Evolutionary conservation across 192 early-diverging fungal species (phyloP).

Genomic region (Coemansia sp.): DNA sequence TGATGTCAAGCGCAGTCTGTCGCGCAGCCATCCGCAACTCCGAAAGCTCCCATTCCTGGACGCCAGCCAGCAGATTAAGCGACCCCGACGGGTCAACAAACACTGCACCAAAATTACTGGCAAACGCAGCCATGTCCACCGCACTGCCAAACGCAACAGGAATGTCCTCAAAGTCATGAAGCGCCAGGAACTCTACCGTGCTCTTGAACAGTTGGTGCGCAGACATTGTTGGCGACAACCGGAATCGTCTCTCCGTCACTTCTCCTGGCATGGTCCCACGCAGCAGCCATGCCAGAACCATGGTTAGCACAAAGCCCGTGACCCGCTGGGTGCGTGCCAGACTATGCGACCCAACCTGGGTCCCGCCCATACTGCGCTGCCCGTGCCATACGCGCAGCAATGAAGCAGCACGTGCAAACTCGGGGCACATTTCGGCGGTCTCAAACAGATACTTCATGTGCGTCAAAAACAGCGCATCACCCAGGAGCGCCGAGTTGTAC

Average conservation of each 20-base stretch:
- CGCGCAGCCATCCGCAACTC: slow-evolving; percentile 57
- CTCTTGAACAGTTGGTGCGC: slow-evolving; percentile 87
- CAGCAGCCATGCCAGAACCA: slow-evolving; percentile 89
- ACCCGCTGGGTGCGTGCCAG: slow-evolving; percentile 44
- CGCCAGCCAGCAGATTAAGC: slow-evolving; percentile 79
- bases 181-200: slow-evolving; percentile 78
- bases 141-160: slow-evolving; percentile 28
- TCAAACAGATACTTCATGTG: slow-evolving; percentile 80
- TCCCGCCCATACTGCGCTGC: slow-evolving; percentile 63
- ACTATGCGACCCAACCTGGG: slow-evolving; percentile 13
- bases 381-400: slow-evolving; percentile 84
- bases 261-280: slow-evolving; percentile 39
- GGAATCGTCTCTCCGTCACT: slow-evolving; percentile 59
- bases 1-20: slow-evolving; percentile 30
- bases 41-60: slow-evolving; percentile 64
- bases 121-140: slow-evolving; percentile 57
- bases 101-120: slow-evolving; percentile 69
- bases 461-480: slow-evolving; percentile 71
- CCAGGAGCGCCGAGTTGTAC: slow-evolving; percentile 84
- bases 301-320: slow-evolving; percentile 78
- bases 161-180: slow-evolving; percentile 36
- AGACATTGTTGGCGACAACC: slow-evolving; percentile 69
- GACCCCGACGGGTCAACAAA: slow-evolving; percentile 83
- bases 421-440: slow-evolving; percentile 67
- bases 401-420: slow-evolving; percentile 78